Evolutionary conservation across 805 yeast genomes (phyloP).

Genomic region (Metschnikowia proteae): DNA sequence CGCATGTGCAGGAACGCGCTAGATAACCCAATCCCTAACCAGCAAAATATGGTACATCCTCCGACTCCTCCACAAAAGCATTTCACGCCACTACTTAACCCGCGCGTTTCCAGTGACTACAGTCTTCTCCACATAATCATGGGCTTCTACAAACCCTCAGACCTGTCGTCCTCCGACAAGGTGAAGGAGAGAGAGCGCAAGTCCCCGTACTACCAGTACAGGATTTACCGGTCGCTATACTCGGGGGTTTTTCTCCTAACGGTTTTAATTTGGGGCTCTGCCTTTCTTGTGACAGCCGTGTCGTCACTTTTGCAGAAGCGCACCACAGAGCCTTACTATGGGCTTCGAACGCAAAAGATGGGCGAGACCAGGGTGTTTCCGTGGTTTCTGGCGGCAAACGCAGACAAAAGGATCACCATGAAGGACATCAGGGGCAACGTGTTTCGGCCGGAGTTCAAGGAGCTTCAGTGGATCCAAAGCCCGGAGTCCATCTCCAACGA

Average conservation of each 20-base stretch:
- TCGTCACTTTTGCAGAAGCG: conserved; percentile 5
- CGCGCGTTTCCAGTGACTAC: neutral
- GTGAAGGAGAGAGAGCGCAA: conserved; percentile 4
- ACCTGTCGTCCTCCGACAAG: neutral
- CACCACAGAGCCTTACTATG: neutral
- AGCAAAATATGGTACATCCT: neutral
- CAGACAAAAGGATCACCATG: conserved; percentile 27
- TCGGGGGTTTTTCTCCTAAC: conserved; percentile 20
- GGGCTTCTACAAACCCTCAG: neutral
- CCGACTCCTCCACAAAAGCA: neutral
- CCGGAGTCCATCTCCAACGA: conserved; percentile 50
- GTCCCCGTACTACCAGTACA: conserved; percentile 11
- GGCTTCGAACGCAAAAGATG: neutral
- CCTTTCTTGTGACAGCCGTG: conserved; percentile 21
- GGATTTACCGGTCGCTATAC: conserved; percentile 11
- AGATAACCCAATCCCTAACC: neutral
- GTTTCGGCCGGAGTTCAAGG: conserved; percentile 49
- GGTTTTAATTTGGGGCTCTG: conserved; percentile 36
- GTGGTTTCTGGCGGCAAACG: conserved; percentile 6
- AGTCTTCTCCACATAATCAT: neutral
- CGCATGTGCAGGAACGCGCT: neutral
- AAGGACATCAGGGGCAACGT: conserved; percentile 47
- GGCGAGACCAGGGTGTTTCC: conserved; percentile 10
- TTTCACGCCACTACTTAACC: neutral
- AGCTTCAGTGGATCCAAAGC: conserved; percentile 67